Evolutionary conservation across 345 rosid genomes (phyloP).

Genomic region (Salix arbutifolia): DNA sequence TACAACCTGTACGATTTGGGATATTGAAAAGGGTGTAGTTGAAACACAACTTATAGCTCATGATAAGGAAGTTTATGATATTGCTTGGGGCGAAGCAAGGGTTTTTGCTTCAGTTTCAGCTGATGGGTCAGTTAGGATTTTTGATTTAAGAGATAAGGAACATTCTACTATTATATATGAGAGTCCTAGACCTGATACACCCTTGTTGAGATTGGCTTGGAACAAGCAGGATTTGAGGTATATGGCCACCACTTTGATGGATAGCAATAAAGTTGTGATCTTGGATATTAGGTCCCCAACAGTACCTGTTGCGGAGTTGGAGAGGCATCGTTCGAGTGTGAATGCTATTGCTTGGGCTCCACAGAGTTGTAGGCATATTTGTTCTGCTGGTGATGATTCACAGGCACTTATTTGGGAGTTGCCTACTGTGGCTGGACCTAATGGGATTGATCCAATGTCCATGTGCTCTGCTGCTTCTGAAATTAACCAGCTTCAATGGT

Average conservation of each 20-base stretch:
- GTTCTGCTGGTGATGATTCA: constrained; percentile 84
- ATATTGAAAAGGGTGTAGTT: constrained; percentile 65
- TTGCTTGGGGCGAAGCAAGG: constrained; percentile 81
- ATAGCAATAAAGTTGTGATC: constrained; percentile 71
- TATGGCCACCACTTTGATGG: constrained; percentile 85
- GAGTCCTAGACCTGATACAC: constrained; percentile 72
- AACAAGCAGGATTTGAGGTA: constrained; percentile 76
- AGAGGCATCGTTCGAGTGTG: constrained; percentile 62
- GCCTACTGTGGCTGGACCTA: constrained; percentile 89
- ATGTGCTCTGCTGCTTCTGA: constrained; percentile 79
- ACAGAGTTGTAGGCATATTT: constrained; percentile 68
- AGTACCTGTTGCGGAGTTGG: constrained; percentile 70
- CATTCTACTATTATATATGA: constrained; percentile 81
- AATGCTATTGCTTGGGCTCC: constrained; percentile 87
- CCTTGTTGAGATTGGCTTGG: constrained; percentile 70
- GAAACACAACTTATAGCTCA: constrained; percentile 92
- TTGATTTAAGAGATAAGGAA: constrained; percentile 71
- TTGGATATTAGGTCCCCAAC: constrained; percentile 71
- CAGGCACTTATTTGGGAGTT: constrained; percentile 90
- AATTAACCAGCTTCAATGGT: constrained; percentile 95
- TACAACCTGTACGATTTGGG: constrained; percentile 95
- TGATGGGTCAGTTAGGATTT: constrained; percentile 72
- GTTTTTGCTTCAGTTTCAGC: constrained; percentile 78
- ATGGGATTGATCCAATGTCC: constrained; percentile 88
- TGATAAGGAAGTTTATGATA: constrained; percentile 78